Base-by-base conservation (phyloP, 139 green algal genomes). In the Tetradesmus lagerheimii region DNA sequence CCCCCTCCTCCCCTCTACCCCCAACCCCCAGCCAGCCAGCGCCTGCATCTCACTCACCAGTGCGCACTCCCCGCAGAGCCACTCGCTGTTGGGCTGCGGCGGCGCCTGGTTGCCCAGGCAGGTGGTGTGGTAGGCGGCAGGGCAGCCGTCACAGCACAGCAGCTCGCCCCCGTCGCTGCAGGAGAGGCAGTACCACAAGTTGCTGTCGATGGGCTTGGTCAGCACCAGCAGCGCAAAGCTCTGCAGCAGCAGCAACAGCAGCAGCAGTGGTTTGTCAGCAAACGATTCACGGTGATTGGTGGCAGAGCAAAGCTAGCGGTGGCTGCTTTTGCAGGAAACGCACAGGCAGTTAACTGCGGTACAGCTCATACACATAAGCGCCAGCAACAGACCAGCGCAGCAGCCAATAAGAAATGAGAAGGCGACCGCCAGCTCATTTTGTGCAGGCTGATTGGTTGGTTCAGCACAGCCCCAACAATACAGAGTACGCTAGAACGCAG, bases 71-170 rank as follows among this genome's bases (percentile, higher is more conserved):
- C 25, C 50, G 62, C 87, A 90, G 14, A 90, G 37, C 87, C 87
- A 90, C 53, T 85, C 87, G 5, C 39, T 77, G 50, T 86, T 79
- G 50, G 37, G 38, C 45, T 39, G 16, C 14, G 87, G 77, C 2
- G 0, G 20, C 53, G 35, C 6, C 77, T 78, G 53, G 18, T 39
- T 25, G 4, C 93, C 95, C 53, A 97, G 90, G 91, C 97, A 99
- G 37, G 93, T 91, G 79, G 96, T 74, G 93, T 99, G 97, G 93
- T 96, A 99, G 45, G 97, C 95, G 9, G 95, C 97, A 0, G 97
- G 97, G 92, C 97, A 99, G 87, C 89, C 93, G 84, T 99, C 97
- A 92, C 97, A 99, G 93, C 96, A 99, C 76, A 99, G 80, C 89
- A 99, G 93, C 87, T 91, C 77, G 34, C 87, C 87, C 15, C 77